These are phyloP conservation scores for Diaporthe ampelina DNA, from an alignment of 2,329 filamentous ascomycete species.

Conservation along the genomic window DNA sequence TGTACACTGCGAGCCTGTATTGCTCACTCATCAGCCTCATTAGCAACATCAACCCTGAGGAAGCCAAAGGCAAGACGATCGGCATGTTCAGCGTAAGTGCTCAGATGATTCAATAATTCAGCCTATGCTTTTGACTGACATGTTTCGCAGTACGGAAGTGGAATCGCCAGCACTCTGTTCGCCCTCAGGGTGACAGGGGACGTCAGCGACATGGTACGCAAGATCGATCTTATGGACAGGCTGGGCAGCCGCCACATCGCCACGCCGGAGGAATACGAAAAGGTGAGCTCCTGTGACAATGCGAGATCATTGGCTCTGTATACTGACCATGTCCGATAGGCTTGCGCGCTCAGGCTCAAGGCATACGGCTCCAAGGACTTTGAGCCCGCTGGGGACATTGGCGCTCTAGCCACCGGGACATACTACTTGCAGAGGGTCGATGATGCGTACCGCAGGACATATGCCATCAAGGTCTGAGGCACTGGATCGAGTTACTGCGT, in stretches of 20 bases:
- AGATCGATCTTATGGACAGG: slow-evolving; percentile 77
- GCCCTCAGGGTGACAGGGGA: slow-evolving; percentile 79
- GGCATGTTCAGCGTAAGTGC: slow-evolving; percentile 85
- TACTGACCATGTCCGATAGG: slow-evolving; percentile 57
- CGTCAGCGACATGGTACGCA: slow-evolving; percentile 75
- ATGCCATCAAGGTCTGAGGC: slow-evolving; percentile 78
- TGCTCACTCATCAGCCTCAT: slow-evolving; percentile 81
- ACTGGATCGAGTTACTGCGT: background rate
- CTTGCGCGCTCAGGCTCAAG: slow-evolving; percentile 85
- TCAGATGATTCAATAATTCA: slow-evolving; percentile 67
- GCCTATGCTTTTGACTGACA: background rate
- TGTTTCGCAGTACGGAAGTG: background rate
- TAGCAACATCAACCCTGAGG: slow-evolving; percentile 71
- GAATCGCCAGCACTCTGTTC: slow-evolving; percentile 12
- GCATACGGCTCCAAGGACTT: slow-evolving; percentile 87
- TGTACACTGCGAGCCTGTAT: slow-evolving; percentile 80
- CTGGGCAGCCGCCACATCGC: slow-evolving; percentile 76
- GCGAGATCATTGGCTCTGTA: no score
- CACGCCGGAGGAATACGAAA: slow-evolving; percentile 79
- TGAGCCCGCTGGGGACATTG: slow-evolving; percentile 75
- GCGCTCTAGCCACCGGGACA: slow-evolving; percentile 74
- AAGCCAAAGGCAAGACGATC: slow-evolving; percentile 78
- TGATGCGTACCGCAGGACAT: slow-evolving; percentile 87
- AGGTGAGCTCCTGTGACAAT: slow-evolving; percentile 63
- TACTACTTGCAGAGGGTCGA: slow-evolving; percentile 88